Percentiles rank a stretch among this genome's conserved stretches.
Evolutionary conservation across 108 stramenopile species (phyloP).

Genomic region (Schizochytrium sp.): DNA sequence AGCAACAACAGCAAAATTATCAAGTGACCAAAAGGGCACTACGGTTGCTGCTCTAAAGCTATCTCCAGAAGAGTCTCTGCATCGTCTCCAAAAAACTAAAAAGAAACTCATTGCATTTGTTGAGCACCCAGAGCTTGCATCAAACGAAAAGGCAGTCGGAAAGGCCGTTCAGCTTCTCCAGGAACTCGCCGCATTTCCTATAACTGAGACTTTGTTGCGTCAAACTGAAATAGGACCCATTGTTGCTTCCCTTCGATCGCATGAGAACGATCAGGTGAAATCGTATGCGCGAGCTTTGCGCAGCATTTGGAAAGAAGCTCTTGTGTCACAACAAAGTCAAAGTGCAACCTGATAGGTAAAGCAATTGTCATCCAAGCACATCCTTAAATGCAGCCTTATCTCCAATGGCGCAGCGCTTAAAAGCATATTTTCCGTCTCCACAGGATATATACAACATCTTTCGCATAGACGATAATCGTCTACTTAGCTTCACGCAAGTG

Average conservation of each 20-base stretch:
- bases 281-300: constrained; percentile 18
- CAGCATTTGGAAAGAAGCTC: neutral
- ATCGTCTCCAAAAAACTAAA: neutral
- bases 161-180: constrained; percentile 24
- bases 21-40: neutral
- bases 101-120: neutral
- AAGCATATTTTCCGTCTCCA: neutral
- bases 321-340: neutral
- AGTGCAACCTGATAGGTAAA: neutral
- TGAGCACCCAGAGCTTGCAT: constrained; percentile 13
- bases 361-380: neutral
- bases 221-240: constrained; percentile 21
- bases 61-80: neutral
- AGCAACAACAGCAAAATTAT: neutral
- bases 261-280: constrained; percentile 44
- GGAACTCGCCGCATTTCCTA: neutral
- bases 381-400: neutral
- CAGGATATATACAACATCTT: neutral
- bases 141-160: neutral
- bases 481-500: neutral
- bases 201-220: constrained; percentile 15
- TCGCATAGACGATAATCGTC: neutral
- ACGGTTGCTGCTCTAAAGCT: neutral
- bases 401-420: neutral
- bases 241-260: neutral